phyloP scores from a whole-genome alignment of 495 filamentous ascomycete genomes.

The Penicillium subrubescens region DNA sequence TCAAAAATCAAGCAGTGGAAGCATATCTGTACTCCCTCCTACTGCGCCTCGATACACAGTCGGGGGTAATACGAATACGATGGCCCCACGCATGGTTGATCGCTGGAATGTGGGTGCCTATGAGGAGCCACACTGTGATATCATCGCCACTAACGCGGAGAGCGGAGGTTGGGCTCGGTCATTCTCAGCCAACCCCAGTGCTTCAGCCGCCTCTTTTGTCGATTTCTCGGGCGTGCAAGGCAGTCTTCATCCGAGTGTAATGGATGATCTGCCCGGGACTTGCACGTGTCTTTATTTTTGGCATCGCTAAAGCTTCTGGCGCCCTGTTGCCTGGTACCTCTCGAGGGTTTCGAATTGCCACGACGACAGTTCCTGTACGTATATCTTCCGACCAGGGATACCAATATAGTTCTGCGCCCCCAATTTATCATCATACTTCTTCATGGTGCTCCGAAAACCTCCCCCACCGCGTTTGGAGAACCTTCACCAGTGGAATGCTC shows the following conservation, averaged over 20 bases:
- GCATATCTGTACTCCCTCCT: too few species aligned
- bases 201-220: neutral
- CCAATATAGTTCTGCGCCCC: neutral
- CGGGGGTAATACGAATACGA: neutral
- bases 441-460: slow-evolving; percentile 52
- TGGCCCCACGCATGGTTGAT: neutral
- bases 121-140: neutral
- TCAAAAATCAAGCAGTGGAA: too few species aligned
- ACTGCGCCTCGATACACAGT: too few species aligned
- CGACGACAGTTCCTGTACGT: neutral
- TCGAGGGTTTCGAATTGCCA: neutral
- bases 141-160: neutral
- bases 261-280: neutral
- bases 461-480: slow-evolving; percentile 46
- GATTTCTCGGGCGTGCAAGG: neutral
- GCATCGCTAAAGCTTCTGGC: neutral
- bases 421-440: slow-evolving; percentile 14
- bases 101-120: slow-evolving; percentile 4
- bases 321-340: neutral
- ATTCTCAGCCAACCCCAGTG: neutral
- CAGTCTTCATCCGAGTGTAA: neutral
- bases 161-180: neutral
- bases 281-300: neutral
- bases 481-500: slow-evolving; percentile 38
- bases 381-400: neutral